phyloP scores from a whole-genome alignment of 169 alveolate genomes.

The Cryptosporidium canis region DNA sequence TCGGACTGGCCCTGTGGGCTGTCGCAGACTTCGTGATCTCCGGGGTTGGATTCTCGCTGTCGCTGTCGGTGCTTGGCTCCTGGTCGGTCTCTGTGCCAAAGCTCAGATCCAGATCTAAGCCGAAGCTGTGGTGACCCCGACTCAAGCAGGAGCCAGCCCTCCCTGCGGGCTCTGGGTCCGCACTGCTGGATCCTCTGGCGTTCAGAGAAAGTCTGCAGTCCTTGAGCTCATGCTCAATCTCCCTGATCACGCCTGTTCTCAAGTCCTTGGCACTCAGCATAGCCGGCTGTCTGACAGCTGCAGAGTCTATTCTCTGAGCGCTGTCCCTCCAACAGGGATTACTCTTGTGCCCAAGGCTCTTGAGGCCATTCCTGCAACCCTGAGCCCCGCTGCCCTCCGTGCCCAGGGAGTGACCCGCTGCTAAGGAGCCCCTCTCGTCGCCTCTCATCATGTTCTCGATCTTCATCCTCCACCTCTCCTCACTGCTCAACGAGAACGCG shows the following conservation, averaged over 20 bases:
- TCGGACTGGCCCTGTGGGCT: too few relatives aligned
- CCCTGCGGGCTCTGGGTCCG: too few relatives aligned
- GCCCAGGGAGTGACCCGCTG: too few relatives aligned
- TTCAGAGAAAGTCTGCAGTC: slow-evolving; percentile 24
- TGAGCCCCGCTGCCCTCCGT: too few relatives aligned
- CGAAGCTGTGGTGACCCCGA: neutral
- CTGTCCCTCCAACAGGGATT: too few relatives aligned
- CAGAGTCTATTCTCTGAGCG: too few relatives aligned
- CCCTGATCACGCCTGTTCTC: slow-evolving; percentile 28
- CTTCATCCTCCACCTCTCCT: slow-evolving; percentile 27
- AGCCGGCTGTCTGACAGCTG: neutral
- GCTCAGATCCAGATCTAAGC: neutral
- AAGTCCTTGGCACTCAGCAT: neutral
- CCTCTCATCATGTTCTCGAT: slow-evolving; percentile 11
- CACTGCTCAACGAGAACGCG: neutral
- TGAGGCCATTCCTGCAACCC: too few relatives aligned
- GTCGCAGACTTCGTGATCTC: too few relatives aligned
- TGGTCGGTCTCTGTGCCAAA: neutral
- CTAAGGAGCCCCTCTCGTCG: neutral
- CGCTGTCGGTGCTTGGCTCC: neutral
- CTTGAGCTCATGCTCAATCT: slow-evolving; percentile 26
- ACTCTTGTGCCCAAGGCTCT: too few relatives aligned
- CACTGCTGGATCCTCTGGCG: neutral
- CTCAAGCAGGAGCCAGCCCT: too few relatives aligned
- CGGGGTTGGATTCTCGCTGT: neutral